These are phyloP conservation scores for Mycena alexandri DNA, from an alignment of 768 basidiomycete genomes.

Conservation along the genomic window DNA sequence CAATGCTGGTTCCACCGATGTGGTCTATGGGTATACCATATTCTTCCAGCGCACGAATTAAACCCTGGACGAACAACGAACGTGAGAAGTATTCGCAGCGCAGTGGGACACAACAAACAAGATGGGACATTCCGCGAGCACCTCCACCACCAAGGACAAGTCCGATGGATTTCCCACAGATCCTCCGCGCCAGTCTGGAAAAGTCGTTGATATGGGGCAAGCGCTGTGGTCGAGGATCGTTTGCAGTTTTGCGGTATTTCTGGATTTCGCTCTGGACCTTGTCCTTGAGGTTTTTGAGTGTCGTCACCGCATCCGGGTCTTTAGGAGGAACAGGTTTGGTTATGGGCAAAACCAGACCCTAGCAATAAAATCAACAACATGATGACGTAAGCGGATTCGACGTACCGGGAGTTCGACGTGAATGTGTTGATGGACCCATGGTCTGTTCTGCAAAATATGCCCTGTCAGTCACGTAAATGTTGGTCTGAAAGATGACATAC, in stretches of 20 bases:
- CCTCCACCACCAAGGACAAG: constrained; percentile 98
- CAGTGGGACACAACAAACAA: constrained; percentile 44
- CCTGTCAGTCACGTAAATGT: constrained; percentile 14
- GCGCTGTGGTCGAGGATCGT: constrained; percentile 76
- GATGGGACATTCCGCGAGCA: constrained; percentile 76
- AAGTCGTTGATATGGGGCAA: constrained; percentile 93
- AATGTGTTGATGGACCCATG: constrained; percentile 96
- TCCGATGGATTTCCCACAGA: constrained; percentile 94
- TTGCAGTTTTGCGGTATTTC: constrained; percentile 80
- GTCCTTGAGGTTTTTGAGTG: constrained; percentile 93
- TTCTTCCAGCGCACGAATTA: constrained; percentile 92
- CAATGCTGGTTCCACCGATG: constrained; percentile 92
- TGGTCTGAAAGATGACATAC: constrained; percentile 53
- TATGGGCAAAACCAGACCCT: constrained; percentile 80
- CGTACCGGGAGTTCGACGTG: constrained; percentile 91
- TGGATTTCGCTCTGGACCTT: constrained; percentile 91
- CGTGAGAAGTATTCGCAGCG: constrained; percentile 18
- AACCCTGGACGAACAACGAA: constrained; percentile 68
- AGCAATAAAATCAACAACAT: constrained; percentile 23
- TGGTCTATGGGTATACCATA: constrained; percentile 94
- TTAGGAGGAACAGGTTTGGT: constrained; percentile 71
- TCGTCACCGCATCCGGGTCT: constrained; percentile 90
- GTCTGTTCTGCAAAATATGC: constrained; percentile 73
- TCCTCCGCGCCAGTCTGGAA: constrained; percentile 87
- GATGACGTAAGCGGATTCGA: constrained; percentile 7